These are phyloP conservation scores for Trametes gibbosa DNA, from an alignment of 768 basidiomycete species.

Conservation along the genomic window DNA sequence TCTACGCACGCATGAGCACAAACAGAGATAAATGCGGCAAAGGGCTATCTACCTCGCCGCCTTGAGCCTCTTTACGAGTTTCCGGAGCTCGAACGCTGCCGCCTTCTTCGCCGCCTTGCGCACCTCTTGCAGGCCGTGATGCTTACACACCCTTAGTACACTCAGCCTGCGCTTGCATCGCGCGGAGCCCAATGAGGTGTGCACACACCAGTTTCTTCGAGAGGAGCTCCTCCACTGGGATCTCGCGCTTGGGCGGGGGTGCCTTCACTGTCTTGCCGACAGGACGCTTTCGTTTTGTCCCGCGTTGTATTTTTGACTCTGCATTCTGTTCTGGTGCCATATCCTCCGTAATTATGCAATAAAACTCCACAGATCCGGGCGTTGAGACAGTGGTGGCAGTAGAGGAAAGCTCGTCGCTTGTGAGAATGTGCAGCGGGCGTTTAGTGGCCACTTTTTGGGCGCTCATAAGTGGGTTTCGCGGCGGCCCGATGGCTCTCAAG, in stretches of 20 bases:
- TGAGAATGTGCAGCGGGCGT: too few relatives aligned
- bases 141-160: constrained; percentile 40
- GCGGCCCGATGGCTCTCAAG: too few relatives aligned
- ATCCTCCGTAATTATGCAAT: too few relatives aligned
- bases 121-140: constrained; percentile 71
- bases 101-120: constrained; percentile 79
- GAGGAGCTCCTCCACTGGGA: constrained; percentile 8
- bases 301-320: too few relatives aligned
- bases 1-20: not conserved
- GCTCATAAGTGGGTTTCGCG: too few relatives aligned
- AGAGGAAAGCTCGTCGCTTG: too few relatives aligned
- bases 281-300: not conserved
- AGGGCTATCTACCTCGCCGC: constrained; percentile 51
- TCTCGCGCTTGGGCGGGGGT: constrained; percentile 39
- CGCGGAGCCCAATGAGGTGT: not conserved
- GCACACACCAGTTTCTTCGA: constrained; percentile 15
- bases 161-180: not conserved
- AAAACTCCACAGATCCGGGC: too few relatives aligned
- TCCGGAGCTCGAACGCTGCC: constrained; percentile 76
- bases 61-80: constrained; percentile 80
- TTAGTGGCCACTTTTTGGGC: too few relatives aligned
- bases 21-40: not conserved
- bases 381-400: too few relatives aligned
- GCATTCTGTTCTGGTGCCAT: too few relatives aligned
- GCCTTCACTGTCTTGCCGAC: constrained; percentile 29